phyloP scores from a whole-genome alignment of 2,329 filamentous ascomycete species.

The Ascochyta lentis region DNA sequence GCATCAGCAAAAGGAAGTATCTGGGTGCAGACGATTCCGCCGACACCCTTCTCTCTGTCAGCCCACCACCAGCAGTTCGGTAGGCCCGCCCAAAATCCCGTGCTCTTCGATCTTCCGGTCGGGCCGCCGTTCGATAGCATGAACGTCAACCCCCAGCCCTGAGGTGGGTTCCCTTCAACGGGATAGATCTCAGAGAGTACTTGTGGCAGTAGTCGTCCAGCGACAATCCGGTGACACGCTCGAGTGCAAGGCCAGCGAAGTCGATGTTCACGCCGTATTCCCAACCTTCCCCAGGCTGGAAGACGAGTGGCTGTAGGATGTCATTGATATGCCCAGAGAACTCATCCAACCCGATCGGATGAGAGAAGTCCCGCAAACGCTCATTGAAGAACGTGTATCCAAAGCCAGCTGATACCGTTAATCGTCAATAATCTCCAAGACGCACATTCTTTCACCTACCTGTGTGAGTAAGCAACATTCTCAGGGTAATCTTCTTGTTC shows the following conservation, averaged over 20 bases:
- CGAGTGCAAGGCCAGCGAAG: constrained; percentile 55
- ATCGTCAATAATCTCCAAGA: not conserved
- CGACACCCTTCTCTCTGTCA: constrained; percentile 65
- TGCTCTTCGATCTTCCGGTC: constrained; percentile 45
- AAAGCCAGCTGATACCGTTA: constrained; percentile 47
- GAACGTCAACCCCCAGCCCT: constrained; percentile 69
- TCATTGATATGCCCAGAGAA: constrained; percentile 62
- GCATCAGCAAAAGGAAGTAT: constrained; percentile 40
- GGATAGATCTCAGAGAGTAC: constrained; percentile 61
- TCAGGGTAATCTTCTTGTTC: constrained; percentile 55
- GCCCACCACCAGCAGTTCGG: constrained; percentile 68
- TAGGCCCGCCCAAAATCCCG: constrained; percentile 65
- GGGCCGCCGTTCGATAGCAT: constrained; percentile 54
- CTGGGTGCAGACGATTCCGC: constrained; percentile 43
- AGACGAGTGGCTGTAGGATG: constrained; percentile 61
- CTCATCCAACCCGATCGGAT: constrained; percentile 63
- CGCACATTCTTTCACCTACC: constrained; percentile 5
- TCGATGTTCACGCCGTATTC: constrained; percentile 59
- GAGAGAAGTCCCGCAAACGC: constrained; percentile 52
- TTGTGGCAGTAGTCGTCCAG: constrained; percentile 55
- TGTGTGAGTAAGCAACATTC: constrained; percentile 59
- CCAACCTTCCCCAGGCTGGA: constrained; percentile 68
- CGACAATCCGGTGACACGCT: constrained; percentile 51
- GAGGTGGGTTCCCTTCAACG: constrained; percentile 55
- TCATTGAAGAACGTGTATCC: constrained; percentile 58